Base-by-base conservation (phyloP, 345 rosid genomes). In the Trapa bicornis region DNA sequence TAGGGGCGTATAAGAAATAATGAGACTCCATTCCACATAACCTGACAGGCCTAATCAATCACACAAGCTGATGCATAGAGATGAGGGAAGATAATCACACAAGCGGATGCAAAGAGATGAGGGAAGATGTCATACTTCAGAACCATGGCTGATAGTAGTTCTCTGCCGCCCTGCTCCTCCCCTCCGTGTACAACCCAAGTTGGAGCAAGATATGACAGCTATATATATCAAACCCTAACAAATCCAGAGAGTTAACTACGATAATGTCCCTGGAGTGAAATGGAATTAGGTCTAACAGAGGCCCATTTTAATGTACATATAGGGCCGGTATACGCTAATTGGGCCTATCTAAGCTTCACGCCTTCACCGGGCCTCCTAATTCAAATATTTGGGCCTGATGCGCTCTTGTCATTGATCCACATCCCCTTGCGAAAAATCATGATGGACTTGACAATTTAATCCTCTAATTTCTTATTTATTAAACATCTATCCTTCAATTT, bases 141-240 rank as follows among this genome's bases (percentile, higher is more conserved):
- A 76, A 81, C 85, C 85, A 81, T 81, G 75, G 79, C 48, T 61
- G 70, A 65, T 57, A 73, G 47, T 61, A 65, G 17, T 63, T 56
- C 6, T 14, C 13, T 9, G 48, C 60, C 4, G 60, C 60, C 33
- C 48, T 11, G 66, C 66, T 64, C 33, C 16, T 11, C 29, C 41
- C 66, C 14, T 38, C 8, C 47, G 15, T 38, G 47, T 12, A 64
- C 0, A 64, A 64, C 22, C 66, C 66, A 16, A 22, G 48, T 10
- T 0, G 47, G 12, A 12, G 65, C 15, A 39, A 33, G 38, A 41
- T 41, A 41, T 4, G 32, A 43, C 7, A 10, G 29, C 1, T 1
- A 2, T 64, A 5, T 41, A 64, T 41, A 16, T 39, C 48, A 15
- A 22, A 22, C 47, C 32, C 43, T 41, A 33, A 58, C 32, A 8